These are phyloP conservation scores for Rosa hybrid DNA, from an alignment of 331 rosid genomes.

Conservation along the genomic window DNA sequence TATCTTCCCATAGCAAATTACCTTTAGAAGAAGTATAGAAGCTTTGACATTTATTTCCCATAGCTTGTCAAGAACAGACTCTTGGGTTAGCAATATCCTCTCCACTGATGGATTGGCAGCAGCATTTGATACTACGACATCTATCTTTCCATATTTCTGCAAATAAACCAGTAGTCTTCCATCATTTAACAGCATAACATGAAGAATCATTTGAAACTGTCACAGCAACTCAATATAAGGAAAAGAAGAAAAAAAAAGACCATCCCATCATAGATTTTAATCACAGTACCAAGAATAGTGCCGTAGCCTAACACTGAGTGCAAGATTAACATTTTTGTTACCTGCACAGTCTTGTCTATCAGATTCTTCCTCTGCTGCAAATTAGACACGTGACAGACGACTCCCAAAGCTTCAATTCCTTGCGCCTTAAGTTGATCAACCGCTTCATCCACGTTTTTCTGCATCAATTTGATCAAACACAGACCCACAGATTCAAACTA, in stretches of 20 bases:
- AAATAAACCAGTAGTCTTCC: slow-evolving; percentile 29
- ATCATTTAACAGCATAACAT: slow-evolving; percentile 20
- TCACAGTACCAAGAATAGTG: too few relatives aligned
- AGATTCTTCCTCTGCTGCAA: slow-evolving; percentile 77
- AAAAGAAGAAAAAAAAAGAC: not conserved
- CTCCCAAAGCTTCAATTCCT: slow-evolving; percentile 71
- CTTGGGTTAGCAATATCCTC: slow-evolving; percentile 58
- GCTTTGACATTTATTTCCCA: slow-evolving; percentile 99
- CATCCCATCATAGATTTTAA: not conserved
- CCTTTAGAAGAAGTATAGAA: slow-evolving; percentile 81
- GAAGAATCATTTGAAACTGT: not conserved
- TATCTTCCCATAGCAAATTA: slow-evolving; percentile 23
- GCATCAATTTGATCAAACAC: slow-evolving; percentile 29
- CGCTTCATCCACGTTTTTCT: slow-evolving; percentile 93
- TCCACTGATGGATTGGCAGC: slow-evolving; percentile 88
- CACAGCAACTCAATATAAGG: not conserved
- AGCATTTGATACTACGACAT: slow-evolving; percentile 90
- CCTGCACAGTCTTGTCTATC: slow-evolving; percentile 71
- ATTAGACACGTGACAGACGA: slow-evolving; percentile 86
- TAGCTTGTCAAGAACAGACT: slow-evolving; percentile 77
- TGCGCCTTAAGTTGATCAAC: slow-evolving; percentile 59
- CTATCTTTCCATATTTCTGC: slow-evolving; percentile 89
- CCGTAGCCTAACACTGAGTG: not conserved
- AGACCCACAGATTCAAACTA: not conserved
- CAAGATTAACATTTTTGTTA: slow-evolving; percentile 16